Evolutionary conservation across 352 stramenopile genomes (phyloP), one percentile per base, ranked within the genome.

Genomic region (Globisporangium carolinianum): DNA sequence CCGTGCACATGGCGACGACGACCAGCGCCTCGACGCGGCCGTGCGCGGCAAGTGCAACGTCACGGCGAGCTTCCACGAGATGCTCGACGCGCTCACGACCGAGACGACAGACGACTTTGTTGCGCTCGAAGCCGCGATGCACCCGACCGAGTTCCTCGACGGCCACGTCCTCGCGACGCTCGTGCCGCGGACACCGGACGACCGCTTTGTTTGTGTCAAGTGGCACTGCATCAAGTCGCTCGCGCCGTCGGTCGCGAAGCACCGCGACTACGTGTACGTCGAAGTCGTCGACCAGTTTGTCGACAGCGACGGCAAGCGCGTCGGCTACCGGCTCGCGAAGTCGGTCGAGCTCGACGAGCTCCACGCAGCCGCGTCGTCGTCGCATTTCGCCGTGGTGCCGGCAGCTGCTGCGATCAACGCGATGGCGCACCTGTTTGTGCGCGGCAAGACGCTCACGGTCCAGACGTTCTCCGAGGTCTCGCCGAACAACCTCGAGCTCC

Each of bases 261-360:
- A 89, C 51, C 66, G 83, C 4, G 83, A 93, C 70, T 93, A 90
- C 68, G 69, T 93, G 3, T 93, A 93, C 66, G 73, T 91, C 35
- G 83, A 93, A 54, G 66, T 93, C 38, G 83, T 93, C 53, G 83
- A 91, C 63, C 81, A 83, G 37, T 93, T 93, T 59, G 60, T 77
- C 37, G 72, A 89, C 62, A 57, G 70, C 15, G 73, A 88, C 18
- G 80, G 77, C 45, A 72, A 75, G 15, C 71, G 73, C 12, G 69
- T 93, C 14, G 83, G 83, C 45, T 90, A 86, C 61, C 75, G 83
- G 11, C 69, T 93, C 1, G 73, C 71, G 39, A 93, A 93, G 60
- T 90, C 79, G 15, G 69, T 93, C 47, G 81, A 91, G 12, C 55
- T 93, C 7, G 75, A 89, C 10, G 67, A 79, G 11, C 11, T 43